Conservation (phyloP, 2,329 filamentous ascomycete species). For the Chrysoporthe austroafricana region DNA sequence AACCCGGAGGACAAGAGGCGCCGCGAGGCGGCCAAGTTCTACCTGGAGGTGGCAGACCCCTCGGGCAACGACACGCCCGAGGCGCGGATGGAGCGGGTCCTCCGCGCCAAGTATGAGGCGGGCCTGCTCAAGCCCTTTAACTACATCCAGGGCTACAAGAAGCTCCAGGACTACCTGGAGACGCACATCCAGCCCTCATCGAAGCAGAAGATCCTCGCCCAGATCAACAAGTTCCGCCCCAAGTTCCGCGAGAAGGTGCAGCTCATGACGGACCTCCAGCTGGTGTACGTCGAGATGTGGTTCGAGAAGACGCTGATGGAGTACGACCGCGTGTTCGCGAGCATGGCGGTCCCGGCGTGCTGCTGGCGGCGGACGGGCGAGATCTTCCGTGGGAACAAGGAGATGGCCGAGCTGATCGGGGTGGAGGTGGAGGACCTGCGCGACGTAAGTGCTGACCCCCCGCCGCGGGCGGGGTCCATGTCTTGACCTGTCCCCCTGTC, state of each 20-base stretch:
- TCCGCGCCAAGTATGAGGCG: slow-evolving; percentile 95
- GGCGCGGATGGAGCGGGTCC: slow-evolving; percentile 91
- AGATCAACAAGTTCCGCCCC: slow-evolving; percentile 89
- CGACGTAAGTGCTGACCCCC: slow-evolving; percentile 68
- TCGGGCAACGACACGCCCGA: slow-evolving; percentile 84
- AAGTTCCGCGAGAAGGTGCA: slow-evolving; percentile 97
- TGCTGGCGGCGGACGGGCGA: slow-evolving; percentile 97
- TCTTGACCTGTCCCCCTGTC: not conserved
- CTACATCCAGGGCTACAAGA: slow-evolving; percentile 94
- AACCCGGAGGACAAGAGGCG: slow-evolving; percentile 64
- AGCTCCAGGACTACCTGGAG: slow-evolving; percentile 90
- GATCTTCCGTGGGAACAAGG: slow-evolving; percentile 96
- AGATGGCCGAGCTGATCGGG: slow-evolving; percentile 96
- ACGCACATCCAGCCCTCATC: slow-evolving; percentile 80
- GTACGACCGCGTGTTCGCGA: slow-evolving; percentile 97
- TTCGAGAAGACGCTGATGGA: slow-evolving; percentile 97
- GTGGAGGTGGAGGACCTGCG: slow-evolving; percentile 88
- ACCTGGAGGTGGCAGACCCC: slow-evolving; percentile 94
- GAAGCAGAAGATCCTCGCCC: slow-evolving; percentile 88
- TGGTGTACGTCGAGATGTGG: slow-evolving; percentile 98
- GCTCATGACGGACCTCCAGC: slow-evolving; percentile 86
- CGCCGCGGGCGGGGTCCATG: not conserved
- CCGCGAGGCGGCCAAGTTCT: slow-evolving; percentile 75
- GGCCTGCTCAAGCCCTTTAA: slow-evolving; percentile 96
- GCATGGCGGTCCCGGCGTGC: slow-evolving; percentile 97